phyloP scores from a whole-genome alignment of 352 stramenopile genomes.

The Phytopythium boreale region DNA sequence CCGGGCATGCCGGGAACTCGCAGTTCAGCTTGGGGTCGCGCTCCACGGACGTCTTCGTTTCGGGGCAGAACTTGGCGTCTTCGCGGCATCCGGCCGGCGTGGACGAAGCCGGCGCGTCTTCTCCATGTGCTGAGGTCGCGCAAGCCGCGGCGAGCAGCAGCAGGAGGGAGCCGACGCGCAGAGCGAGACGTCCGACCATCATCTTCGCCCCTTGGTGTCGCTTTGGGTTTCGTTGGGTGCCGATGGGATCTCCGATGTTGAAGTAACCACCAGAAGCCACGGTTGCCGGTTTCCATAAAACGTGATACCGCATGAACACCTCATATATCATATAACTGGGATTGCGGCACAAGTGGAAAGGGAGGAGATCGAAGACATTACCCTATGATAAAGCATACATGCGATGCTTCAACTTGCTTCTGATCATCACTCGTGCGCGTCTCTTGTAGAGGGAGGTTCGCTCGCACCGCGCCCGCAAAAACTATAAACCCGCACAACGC shows the following conservation, averaged over 20 bases:
- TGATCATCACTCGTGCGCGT: neutral
- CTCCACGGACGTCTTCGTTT: slow-evolving; percentile 8
- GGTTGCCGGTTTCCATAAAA: neutral
- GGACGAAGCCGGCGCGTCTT: neutral
- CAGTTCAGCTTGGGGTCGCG: slow-evolving; percentile 31
- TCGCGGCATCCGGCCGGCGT: slow-evolving; percentile 24
- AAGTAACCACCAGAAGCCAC: neutral
- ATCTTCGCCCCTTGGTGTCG: neutral
- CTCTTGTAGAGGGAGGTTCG: neutral
- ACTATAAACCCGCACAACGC: neutral
- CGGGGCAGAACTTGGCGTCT: slow-evolving; percentile 30
- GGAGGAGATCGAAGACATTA: neutral
- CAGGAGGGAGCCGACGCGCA: neutral
- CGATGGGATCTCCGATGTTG: too few relatives aligned
- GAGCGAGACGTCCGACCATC: neutral
- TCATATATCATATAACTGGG: neutral
- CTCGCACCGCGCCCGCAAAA: neutral
- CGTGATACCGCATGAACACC: neutral
- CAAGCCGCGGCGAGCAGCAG: neutral
- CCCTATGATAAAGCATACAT: neutral
- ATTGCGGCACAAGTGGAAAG: neutral
- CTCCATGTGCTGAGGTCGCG: neutral
- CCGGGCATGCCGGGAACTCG: slow-evolving; percentile 25
- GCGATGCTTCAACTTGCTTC: neutral
- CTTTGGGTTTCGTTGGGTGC: neutral